Evolutionary conservation across 495 filamentous ascomycete species (phyloP).

Genomic region (Penicillium flavigenum): DNA sequence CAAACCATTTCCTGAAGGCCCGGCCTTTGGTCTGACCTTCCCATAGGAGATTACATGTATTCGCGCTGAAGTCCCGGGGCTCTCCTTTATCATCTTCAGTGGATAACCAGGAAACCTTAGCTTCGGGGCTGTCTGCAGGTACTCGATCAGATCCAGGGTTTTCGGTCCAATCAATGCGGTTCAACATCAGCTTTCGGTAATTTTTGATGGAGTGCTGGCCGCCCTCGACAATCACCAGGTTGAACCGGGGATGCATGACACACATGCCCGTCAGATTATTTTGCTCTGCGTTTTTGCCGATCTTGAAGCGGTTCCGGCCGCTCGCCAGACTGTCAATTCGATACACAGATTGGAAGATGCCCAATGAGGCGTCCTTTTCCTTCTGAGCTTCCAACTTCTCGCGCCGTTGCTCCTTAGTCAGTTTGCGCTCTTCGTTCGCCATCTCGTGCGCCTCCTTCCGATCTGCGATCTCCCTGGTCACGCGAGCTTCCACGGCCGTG

Average conservation of each 20-base stretch:
- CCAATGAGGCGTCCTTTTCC: slow-evolving; percentile 82
- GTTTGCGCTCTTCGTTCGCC: slow-evolving; percentile 81
- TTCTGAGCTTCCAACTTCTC: slow-evolving; percentile 85
- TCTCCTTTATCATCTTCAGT: slow-evolving; percentile 77
- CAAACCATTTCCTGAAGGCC: slow-evolving; percentile 78
- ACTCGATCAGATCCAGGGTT: slow-evolving; percentile 68
- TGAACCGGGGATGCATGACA: slow-evolving; percentile 84
- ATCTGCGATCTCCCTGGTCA: slow-evolving; percentile 85
- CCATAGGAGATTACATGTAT: slow-evolving; percentile 79
- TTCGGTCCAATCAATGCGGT: slow-evolving; percentile 93
- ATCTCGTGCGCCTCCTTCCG: slow-evolving; percentile 72
- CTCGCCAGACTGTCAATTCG: slow-evolving; percentile 84
- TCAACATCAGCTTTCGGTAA: slow-evolving; percentile 88
- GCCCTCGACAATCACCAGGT: slow-evolving; percentile 87
- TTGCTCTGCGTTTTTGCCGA: slow-evolving; percentile 88
- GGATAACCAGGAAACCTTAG: slow-evolving; percentile 67
- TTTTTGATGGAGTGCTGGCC: slow-evolving; percentile 73
- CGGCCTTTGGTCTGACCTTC: slow-evolving; percentile 80
- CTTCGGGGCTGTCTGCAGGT: slow-evolving; percentile 59
- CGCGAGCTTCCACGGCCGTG: slow-evolving; percentile 92
- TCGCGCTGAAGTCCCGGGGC: slow-evolving; percentile 73
- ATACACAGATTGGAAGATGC: slow-evolving; percentile 81
- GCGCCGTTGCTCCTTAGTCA: slow-evolving; percentile 84
- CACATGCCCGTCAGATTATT: slow-evolving; percentile 80
- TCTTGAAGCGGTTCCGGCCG: slow-evolving; percentile 88